Conservation (phyloP, 2,329 filamentous ascomycete genomes). For the Verticillium alfalfae region DNA sequence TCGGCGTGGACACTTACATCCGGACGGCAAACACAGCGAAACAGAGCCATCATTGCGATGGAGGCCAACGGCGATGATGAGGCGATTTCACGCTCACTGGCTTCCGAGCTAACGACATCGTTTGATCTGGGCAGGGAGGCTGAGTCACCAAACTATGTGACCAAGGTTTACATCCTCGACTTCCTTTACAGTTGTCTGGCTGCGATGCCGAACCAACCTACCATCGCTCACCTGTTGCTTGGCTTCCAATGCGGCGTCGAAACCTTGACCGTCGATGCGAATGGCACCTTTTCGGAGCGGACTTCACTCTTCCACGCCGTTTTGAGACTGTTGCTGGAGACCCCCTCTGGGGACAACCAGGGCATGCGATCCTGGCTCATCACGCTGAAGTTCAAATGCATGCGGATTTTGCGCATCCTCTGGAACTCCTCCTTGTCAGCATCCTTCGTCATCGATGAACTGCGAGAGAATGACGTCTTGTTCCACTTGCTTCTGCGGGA, state of each 20-base stretch:
- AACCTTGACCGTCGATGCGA: conserved; percentile 60
- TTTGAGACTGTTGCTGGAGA: conserved; percentile 63
- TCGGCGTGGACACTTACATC: conserved; percentile 50
- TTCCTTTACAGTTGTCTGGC: conserved; percentile 78
- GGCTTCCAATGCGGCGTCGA: conserved; percentile 77
- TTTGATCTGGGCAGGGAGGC: conserved; percentile 70
- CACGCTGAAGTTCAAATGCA: conserved; percentile 60
- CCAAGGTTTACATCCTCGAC: conserved; percentile 79
- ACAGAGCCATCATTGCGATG: conserved; percentile 83
- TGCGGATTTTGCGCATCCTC: conserved; percentile 72
- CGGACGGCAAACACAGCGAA: conserved; percentile 47
- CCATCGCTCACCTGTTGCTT: conserved; percentile 83
- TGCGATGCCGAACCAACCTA: conserved; percentile 70
- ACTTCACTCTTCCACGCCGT: conserved; percentile 81
- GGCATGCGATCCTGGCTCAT: conserved; percentile 64
- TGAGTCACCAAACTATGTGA: conserved; percentile 67
- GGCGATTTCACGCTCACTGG: conserved; percentile 69
- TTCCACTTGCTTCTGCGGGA: conserved; percentile 71
- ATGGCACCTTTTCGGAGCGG: conserved; percentile 64
- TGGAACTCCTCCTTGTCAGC: conserved; percentile 81
- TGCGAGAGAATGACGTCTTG: conserved; percentile 75
- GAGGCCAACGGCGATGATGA: conserved; percentile 76
- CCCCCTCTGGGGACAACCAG: conserved; percentile 58
- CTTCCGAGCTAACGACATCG: conserved; percentile 59
- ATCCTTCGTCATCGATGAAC: conserved; percentile 67